Base-by-base conservation (phyloP, 768 basidiomycete species). In the Hygrocybe coccinea region DNA sequence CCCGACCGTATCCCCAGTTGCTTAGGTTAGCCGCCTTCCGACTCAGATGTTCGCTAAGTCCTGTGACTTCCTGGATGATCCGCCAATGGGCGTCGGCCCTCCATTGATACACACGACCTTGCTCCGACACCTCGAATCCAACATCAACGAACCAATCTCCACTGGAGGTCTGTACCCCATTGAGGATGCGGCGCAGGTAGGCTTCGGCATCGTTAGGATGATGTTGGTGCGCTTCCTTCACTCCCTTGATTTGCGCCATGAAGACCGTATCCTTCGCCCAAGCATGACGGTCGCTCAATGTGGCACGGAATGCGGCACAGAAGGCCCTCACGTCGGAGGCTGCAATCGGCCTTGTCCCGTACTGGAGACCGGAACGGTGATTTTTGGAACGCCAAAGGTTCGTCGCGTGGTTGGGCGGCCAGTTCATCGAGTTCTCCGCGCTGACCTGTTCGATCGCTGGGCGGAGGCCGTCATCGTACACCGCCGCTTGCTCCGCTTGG, bases 121-220 rank as follows among this genome's bases (percentile, higher is more conserved):
- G 29, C 10, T 51, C 50, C 15, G 29, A 37, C n/a, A 51, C 8
- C 35, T 51, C 29, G 24, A 51, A 21, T 3, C 50, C 50, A 21
- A 51, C 29, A 35, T 51, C 50, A 6, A 51, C n/a, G 19, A 33
- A 51, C 50, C 50, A 51, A 9, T 9, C 15, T 15, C 50, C 50
- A 2, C 22, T 19, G 34, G 5, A 6, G 35, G 24, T 33, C 5
- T 51, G 29, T 14, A 51, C n/a, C 8, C 36, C 9, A 4, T 36
- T 22, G 2, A 51, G 35, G 15, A 36, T 17, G 24, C 35, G 15
- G 33, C n/a, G 11, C 10, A 51, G 35, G 10, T 12, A 21, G 33
- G 50, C 29, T 2, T 29, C 33, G 3, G 19, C 14, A 41, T 41
- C 12, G 39, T 4, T 11, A 3, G 39, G 39, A 21, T 41, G 14